Conservation (phyloP, 2,329 filamentous ascomycete species). For the Cyphellophora attinorum region DNA sequence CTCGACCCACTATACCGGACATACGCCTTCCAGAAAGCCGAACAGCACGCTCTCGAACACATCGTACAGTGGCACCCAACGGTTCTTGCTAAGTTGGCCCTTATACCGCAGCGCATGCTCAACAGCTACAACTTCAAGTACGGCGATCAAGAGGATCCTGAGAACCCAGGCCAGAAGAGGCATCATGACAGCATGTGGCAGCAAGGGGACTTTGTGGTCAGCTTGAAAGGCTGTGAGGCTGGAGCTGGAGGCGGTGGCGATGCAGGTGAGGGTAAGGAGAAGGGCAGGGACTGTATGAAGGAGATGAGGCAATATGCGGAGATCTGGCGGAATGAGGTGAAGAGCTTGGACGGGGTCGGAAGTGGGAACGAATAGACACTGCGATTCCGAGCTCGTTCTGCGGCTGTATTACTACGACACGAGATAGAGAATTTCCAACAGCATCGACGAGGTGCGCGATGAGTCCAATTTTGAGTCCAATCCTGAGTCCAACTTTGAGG, state of each 20-base stretch:
- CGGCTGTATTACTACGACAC: no score
- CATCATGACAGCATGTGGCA: conserved; percentile 55
- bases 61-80: conserved; percentile 96
- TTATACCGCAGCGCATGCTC: conserved; percentile 77
- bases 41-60: conserved; percentile 81
- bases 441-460: no score
- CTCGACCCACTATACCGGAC: conserved; percentile 86
- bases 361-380: no score
- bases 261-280: background rate
- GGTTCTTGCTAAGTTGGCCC: conserved; percentile 75
- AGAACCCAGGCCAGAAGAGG: conserved; percentile 24
- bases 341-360: conserved; percentile 11
- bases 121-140: conserved; percentile 62
- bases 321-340: conserved; percentile 28
- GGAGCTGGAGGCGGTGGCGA: conserved; percentile 26
- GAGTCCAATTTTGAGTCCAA: no score
- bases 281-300: conserved; percentile 54
- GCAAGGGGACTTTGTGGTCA: conserved; percentile 75
- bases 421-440: no score
- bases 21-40: conserved; percentile 95
- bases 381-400: no score
- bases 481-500: no score
- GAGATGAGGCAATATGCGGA: conserved; percentile 53
- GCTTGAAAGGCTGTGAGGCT: conserved; percentile 62
- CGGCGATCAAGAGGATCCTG: conserved; percentile 15